Conservation (phyloP, 1,139 yeast species). For the Insectozyma bohioensis region DNA sequence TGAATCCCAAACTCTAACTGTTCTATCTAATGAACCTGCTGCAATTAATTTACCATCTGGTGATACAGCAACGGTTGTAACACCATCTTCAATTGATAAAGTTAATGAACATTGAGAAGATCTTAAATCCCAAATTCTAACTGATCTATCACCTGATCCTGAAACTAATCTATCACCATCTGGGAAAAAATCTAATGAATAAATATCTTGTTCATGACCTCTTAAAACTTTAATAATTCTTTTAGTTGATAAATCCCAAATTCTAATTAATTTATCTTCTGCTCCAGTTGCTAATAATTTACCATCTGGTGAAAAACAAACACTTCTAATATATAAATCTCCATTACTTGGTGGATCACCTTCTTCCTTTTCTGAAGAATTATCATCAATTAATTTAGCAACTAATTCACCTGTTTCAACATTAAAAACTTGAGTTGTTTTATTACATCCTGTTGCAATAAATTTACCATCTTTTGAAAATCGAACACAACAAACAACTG, state of each 20-base stretch:
- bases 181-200: conserved; percentile 93
- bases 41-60: conserved; percentile 95
- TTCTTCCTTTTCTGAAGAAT: conserved; percentile 22
- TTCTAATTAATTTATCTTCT: conserved; percentile 93
- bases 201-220: conserved; percentile 98
- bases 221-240: conserved; percentile 83
- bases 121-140: conserved; percentile 94
- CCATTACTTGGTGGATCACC: conserved; percentile 49
- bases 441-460: conserved; percentile 96
- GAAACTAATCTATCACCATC: conserved; percentile 93
- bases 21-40: conserved; percentile 94
- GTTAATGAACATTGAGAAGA: conserved; percentile 90
- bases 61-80: conserved; percentile 94
- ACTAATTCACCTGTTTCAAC: conserved; percentile 90
- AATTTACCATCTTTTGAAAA: conserved; percentile 91
- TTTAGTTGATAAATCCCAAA: conserved; percentile 91
- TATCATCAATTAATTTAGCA: conserved; percentile 84
- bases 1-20: conserved; percentile 97
- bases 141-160: conserved; percentile 96
- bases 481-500: conserved; percentile 95
- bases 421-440: conserved; percentile 90
- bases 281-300: conserved; percentile 96
- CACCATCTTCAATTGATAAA: conserved; percentile 93
- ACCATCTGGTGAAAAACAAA: conserved; percentile 96
- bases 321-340: conserved; percentile 90